Base-by-base conservation (phyloP, 192 early-diverging fungal species). In the Cetraspora pellucida region DNA sequence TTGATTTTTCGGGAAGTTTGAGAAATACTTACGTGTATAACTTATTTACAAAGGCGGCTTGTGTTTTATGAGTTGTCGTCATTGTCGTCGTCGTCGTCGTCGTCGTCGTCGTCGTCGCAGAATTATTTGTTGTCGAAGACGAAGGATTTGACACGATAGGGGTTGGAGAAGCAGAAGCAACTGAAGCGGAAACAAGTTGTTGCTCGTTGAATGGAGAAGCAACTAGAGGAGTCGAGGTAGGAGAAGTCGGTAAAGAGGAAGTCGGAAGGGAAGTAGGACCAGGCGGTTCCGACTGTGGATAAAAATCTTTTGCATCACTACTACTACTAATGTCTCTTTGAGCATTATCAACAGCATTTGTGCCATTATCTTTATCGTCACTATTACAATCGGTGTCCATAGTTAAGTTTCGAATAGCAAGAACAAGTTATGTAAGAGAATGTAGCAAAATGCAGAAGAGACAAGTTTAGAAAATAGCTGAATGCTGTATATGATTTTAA, bases 31-130 rank as follows among this genome's bases (percentile, higher is more conserved):
- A 84, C 85, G 81, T 84, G 64, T 86, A 86, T 46, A 86, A 61
- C 72, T 86, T 86, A 66, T 84, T 86, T 10, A 86, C 81, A 77
- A 86, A 86, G 0, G 85, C 85, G 21, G 85, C 82, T 45, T 86
- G 85, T 19, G 85, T 83, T 70, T 85, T 85, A 21, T 78, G 80
- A 23, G 66, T 49, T 17, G 68, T 14, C 13, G 55, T 21, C 8
- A 2, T 43, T 19, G 52, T 60, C 9, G 72, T 52, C 9, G 50
- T 72, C 0, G 69, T 57, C 2, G 63, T 54, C 16, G 13, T 54
- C 16, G 21, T 46, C 45, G 17, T 64, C 17, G 17, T 5, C 11
- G 30, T 64, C 17, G 30, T 64, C 13, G 16, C 14, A 2, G 30
- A 23, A 17, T 4, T 63, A 30, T 37, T 63, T 30, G 25, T n/a